Percentiles rank a stretch among this genome's conserved stretches.
Conservation (phyloP, 2,329 filamentous ascomycete species). For the Neobulgaria alba region DNA sequence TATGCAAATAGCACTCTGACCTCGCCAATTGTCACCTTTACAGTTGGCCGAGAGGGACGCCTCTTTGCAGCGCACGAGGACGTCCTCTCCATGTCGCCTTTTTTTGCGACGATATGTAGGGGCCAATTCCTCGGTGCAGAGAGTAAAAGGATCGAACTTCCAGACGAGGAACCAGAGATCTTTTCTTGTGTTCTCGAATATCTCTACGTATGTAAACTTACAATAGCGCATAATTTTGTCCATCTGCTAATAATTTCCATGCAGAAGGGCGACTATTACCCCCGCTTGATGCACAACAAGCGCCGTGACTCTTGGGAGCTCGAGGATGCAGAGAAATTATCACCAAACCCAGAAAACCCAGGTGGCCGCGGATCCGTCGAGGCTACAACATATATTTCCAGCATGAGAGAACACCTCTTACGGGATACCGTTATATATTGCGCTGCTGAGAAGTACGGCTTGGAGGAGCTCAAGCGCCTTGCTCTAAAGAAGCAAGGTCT, state of each 20-base stretch:
- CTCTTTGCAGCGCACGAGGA: slow-evolving; percentile 91
- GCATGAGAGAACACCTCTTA: slow-evolving; percentile 58
- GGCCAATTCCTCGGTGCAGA: slow-evolving; percentile 52
- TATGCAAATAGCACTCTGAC: slow-evolving; percentile 43
- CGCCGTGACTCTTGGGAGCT: slow-evolving; percentile 72
- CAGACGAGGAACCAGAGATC: slow-evolving; percentile 81
- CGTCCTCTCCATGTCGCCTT: slow-evolving; percentile 68
- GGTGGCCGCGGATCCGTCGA: slow-evolving; percentile 41
- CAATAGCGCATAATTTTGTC: too few species aligned
- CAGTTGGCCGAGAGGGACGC: slow-evolving; percentile 71
- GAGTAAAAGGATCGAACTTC: slow-evolving; percentile 67
- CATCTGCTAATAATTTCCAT: neutral
- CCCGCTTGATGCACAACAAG: slow-evolving; percentile 74
- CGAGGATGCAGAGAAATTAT: slow-evolving; percentile 42
- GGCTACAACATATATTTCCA: slow-evolving; percentile 61
- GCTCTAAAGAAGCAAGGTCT: slow-evolving; percentile 84
- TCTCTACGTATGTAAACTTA: slow-evolving; percentile 37
- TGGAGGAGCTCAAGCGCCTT: slow-evolving; percentile 77
- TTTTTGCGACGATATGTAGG: slow-evolving; percentile 60
- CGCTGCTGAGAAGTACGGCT: slow-evolving; percentile 72
- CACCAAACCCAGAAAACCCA: neutral
- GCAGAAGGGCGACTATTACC: slow-evolving; percentile 79
- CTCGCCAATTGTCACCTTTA: slow-evolving; percentile 69
- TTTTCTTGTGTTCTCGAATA: slow-evolving; percentile 87
- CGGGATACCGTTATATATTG: slow-evolving; percentile 92